Conservation (phyloP, 495 filamentous ascomycete genomes). For the Acidiella bohemica region DNA sequence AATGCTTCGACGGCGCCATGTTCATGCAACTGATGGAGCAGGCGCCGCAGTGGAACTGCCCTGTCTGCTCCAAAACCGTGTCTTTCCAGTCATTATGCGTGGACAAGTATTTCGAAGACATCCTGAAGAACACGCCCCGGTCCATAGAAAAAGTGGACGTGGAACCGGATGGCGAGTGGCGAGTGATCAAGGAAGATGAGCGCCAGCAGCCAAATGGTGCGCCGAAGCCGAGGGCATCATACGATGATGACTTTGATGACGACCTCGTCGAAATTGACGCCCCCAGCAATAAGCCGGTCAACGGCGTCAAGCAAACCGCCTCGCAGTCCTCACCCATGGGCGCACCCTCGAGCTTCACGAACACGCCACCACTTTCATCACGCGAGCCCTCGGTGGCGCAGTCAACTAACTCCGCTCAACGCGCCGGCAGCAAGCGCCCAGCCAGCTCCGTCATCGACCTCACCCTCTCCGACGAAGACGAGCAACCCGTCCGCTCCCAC, state of each 20-base stretch:
- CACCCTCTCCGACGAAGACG: conserved; percentile 61
- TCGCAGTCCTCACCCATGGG: conserved; percentile 3
- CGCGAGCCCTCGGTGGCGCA: conserved; percentile 38
- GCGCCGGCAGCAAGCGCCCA: conserved; percentile 45
- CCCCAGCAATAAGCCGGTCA: conserved; percentile 32
- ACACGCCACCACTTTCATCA: conserved; percentile 42
- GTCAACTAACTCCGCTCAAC: conserved; percentile 29
- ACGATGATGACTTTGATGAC: conserved; percentile 46
- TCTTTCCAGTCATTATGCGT: conserved; percentile 70
- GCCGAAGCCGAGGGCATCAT: conserved; percentile 22
- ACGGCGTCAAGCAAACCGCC: conserved; percentile 19
- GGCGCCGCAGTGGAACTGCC: conserved; percentile 87
- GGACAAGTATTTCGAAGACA: conserved; percentile 85
- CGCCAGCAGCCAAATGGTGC: conserved; percentile 22
- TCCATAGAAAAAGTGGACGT: conserved; percentile 75
- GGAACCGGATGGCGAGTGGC: conserved; percentile 76
- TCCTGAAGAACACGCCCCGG: conserved; percentile 54
- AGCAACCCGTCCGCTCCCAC: conserved; percentile 35
- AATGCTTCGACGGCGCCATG: conserved; percentile 89
- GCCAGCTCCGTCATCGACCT: conserved; percentile 61
- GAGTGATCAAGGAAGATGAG: conserved; percentile 27
- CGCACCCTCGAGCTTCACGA: background rate
- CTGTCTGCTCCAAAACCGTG: conserved; percentile 74
- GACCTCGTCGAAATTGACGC: conserved; percentile 58
- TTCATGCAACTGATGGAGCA: conserved; percentile 92